Base-by-base conservation (phyloP, 345 rosid genomes). In the Citrus reticulata region DNA sequence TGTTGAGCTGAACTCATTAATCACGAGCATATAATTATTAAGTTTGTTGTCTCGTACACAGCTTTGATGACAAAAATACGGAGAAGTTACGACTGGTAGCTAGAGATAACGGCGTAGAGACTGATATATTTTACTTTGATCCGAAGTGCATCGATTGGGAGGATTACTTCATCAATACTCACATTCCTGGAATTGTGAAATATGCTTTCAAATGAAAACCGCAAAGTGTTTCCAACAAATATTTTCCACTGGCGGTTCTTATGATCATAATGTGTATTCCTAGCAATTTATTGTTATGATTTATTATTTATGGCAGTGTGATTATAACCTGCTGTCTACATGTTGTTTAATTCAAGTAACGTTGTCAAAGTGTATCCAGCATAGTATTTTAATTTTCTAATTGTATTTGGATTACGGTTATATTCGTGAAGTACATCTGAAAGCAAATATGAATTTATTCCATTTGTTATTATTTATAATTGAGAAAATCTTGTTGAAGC, bases 51-150 rank as follows among this genome's bases (percentile, higher is more conserved):
- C 22, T 3, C 49, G 10, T 51, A 4, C 27, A 25, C 65, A 77
- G 97, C 30, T 93, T 90, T 68, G 97, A 90, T 29, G 98, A 92
- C 72, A 79, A 34, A 39, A 92, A 93, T 87, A 83, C 85, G 1
- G 89, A 90, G 72, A 84, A 69, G 27, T 14, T 95, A 69, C 73
- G 88, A 65, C 73, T 75, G 30, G 84, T 74, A 29, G 86, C 82
- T 6, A 69, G 19, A n/a, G 88, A 87, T 8, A 78, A 75, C 16
- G 79, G 85, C 1, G 34, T 57, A 22, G 89, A 93, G 76, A 20
- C 55, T 0, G 74, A 73, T 39, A 58, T 58, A 49, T 88, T 89
- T 72, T 85, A 82, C 73, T 92, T 93, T 32, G 93, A 93, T 76
- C 89, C 97, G 4, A 89, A 79, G 39, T 40, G 58, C 78, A 83